Percentiles rank a stretch among this genome's conserved stretches.
These are phyloP conservation scores for Powellomyces hirtus DNA, from an alignment of 192 early-diverging fungal genomes.

Conservation along the genomic window DNA sequence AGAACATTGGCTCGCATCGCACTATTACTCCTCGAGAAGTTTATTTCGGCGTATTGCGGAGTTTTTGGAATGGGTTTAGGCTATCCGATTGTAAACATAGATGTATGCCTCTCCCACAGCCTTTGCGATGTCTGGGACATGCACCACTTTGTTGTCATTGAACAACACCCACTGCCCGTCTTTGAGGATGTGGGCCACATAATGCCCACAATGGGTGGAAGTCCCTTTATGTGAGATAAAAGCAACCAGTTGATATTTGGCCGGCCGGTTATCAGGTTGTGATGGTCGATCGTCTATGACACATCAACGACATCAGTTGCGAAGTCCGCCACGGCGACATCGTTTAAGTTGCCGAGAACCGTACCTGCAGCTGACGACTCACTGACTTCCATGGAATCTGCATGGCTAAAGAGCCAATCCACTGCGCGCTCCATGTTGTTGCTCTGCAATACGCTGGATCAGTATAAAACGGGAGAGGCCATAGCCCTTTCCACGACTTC, in stretches of 20 bases:
- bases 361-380: neutral
- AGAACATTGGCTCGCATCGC: no score
- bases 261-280: conserved; percentile 19
- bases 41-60: no score
- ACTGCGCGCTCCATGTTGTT: conserved; percentile 88
- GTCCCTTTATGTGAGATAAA: conserved; percentile 96
- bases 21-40: no score
- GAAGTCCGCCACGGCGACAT: neutral
- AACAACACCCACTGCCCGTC: conserved; percentile 85
- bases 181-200: conserved; percentile 76
- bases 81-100: conserved; percentile 35
- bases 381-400: conserved; percentile 45
- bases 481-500: no score
- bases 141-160: conserved; percentile 95
- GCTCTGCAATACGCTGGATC: conserved; percentile 38
- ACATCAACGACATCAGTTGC: neutral
- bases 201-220: conserved; percentile 94
- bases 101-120: conserved; percentile 47
- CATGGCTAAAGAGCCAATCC: conserved; percentile 91
- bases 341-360: conserved; percentile 13
- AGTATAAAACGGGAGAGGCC: neutral
- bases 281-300: no score
- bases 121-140: conserved; percentile 48
- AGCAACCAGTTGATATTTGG: conserved; percentile 65
- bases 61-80: no score